Percentiles rank a stretch among this genome's conserved stretches.
Evolutionary conservation across 1,284 basidiomycete genomes (phyloP).

Genomic region (Pseudozyma thailandica): DNA sequence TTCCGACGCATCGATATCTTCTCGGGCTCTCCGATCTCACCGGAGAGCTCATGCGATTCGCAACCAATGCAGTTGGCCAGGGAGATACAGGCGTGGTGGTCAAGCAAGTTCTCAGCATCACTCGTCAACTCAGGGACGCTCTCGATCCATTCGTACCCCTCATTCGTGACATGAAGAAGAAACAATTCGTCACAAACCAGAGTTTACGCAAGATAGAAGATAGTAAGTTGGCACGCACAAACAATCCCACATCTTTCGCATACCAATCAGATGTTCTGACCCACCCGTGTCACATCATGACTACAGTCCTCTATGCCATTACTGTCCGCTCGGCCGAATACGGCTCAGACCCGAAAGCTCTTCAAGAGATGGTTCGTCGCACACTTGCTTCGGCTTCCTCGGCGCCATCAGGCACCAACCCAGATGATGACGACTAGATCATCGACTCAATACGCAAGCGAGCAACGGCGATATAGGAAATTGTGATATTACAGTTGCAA

Average conservation of each 20-base stretch:
- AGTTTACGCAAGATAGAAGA: slow-evolving; percentile 94
- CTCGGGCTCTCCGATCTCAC: slow-evolving; percentile 93
- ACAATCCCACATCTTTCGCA: background rate
- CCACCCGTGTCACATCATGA: background rate
- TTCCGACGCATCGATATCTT: slow-evolving; percentile 82
- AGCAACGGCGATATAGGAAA: background rate
- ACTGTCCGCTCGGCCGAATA: slow-evolving; percentile 54
- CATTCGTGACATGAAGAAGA: slow-evolving; percentile 81
- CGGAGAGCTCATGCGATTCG: slow-evolving; percentile 96
- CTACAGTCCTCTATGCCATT: slow-evolving; percentile 52
- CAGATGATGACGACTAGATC: slow-evolving; percentile 10
- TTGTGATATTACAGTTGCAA: slow-evolving; percentile 19
- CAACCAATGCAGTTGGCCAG: slow-evolving; percentile 71
- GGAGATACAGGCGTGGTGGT: slow-evolving; percentile 41
- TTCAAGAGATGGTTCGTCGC: slow-evolving; percentile 53
- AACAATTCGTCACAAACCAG: slow-evolving; percentile 84
- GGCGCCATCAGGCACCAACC: background rate
- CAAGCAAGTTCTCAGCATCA: slow-evolving; percentile 45
- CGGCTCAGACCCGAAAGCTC: slow-evolving; percentile 44
- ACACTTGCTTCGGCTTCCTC: slow-evolving; percentile 31
- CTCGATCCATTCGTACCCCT: slow-evolving; percentile 80
- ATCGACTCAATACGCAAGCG: too few species aligned
- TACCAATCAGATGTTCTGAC: background rate
- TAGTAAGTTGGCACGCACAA: slow-evolving; percentile 72
- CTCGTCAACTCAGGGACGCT: slow-evolving; percentile 69